Base-by-base conservation (phyloP, 1,284 basidiomycete species). In the Rhodofomes roseus region DNA sequence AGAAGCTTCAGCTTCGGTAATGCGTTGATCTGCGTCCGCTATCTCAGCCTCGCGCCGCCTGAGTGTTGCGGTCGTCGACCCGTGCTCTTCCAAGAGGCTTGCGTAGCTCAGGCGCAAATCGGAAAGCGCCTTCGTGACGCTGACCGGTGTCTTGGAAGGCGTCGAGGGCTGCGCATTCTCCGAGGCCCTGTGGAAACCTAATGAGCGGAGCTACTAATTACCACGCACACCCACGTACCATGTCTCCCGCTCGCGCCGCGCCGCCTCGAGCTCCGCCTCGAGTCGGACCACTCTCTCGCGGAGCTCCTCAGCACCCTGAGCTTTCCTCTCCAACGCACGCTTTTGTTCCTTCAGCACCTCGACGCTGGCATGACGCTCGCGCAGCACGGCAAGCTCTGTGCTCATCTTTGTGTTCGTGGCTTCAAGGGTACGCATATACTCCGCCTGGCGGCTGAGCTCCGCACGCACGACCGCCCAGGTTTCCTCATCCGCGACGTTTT, bases 331-430 rank as follows among this genome's bases (percentile, higher is more conserved):
- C 44, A 93, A 71, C 0, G 80, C 77, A 14, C 85, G 77, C 64
- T 91, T 92, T 72, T 92, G 87, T 69, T 93, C 92, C 54, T 82
- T 79, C 46, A 93, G 69, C 0, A 93, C 84, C 63, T 91, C 89
- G 7, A 89, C 72, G 64, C 83, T 86, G 2, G 78, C 74, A 41
- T 86, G 78, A 4, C 82, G 76, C 57, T 83, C 82, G 53, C 82
- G 77, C 25, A 89, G 75, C 4, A 77, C 66, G 9, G 71, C 73
- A 16, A 92, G 64, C 64, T 92, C 88, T 0, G 77, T 69, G 8
- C 69, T 78, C 55, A 90, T 73, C 62, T 79, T 82, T 2, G 79
- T 73, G 62, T 92, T 93, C 6, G 78, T 77, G n/a, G 76, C 72
- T 70, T 93, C 90, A 0, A 92, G 76, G 1, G 77, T 77, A 0